A percentile compares a stretch with the other conserved stretches of the same genome.
phyloP scores from a whole-genome alignment of 2,329 filamentous ascomycete species.

The Metarhizium anisopliae region DNA sequence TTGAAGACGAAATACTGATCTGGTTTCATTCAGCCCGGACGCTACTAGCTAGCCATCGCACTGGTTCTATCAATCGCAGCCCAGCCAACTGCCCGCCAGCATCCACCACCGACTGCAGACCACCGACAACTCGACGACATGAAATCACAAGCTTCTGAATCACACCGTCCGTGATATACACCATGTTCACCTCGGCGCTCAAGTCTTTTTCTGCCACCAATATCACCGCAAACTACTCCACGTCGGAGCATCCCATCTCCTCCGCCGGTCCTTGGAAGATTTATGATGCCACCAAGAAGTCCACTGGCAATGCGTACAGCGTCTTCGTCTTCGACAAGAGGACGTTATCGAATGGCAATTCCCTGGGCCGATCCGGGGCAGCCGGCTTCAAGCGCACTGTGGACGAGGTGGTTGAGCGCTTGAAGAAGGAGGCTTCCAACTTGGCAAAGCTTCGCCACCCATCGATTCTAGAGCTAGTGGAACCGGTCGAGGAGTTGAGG shows the following conservation, averaged over 20 bases:
- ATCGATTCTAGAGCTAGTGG: slow-evolving; percentile 82
- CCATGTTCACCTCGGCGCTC: slow-evolving; percentile 86
- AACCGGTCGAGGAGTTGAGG: slow-evolving; percentile 90
- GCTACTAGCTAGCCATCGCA: not conserved
- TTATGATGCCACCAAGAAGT: slow-evolving; percentile 95
- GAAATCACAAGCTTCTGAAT: slow-evolving; percentile 14
- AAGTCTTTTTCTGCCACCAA: slow-evolving; percentile 89
- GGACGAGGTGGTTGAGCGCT: slow-evolving; percentile 81
- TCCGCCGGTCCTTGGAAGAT: slow-evolving; percentile 93
- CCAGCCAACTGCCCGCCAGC: not conserved
- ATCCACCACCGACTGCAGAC: not conserved
- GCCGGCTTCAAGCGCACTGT: slow-evolving; percentile 68
- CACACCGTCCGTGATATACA: slow-evolving; percentile 12
- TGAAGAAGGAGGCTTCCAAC: slow-evolving; percentile 87
- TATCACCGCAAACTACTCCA: slow-evolving; percentile 83
- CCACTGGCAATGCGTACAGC: slow-evolving; percentile 78
- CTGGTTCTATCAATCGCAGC: not conserved
- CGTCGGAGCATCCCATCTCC: slow-evolving; percentile 67
- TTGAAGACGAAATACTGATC: not conserved
- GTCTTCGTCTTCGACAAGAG: slow-evolving; percentile 95
- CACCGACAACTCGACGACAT: slow-evolving; percentile 13
- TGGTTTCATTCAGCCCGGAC: not conserved
- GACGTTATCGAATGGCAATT: slow-evolving; percentile 45
- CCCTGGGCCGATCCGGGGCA: slow-evolving; percentile 35
- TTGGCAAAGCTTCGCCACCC: slow-evolving; percentile 85